Evolutionary conservation across 768 basidiomycete species (phyloP), one percentile per base, ranked within the genome.

Genomic region (Suillus luteus): DNA sequence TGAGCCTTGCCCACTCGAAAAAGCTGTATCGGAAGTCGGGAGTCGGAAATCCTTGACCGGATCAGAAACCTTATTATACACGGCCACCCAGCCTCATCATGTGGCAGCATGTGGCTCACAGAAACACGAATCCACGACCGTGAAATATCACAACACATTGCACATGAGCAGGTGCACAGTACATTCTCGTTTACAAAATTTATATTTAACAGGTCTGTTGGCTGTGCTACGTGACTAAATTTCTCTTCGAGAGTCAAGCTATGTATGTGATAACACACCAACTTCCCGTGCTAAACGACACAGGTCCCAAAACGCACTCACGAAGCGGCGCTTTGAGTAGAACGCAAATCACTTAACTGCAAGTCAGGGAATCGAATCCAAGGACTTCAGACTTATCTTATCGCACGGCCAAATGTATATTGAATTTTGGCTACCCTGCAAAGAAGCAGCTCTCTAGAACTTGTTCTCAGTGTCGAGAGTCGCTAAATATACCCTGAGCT

Each of bases 401-500:
- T 54, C 31, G 52, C 31, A 54, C 10, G 6, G 52, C 52, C 19
- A 33, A 54, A 33, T n/a, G 51, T 19, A 54, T 33, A 54, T 33
- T 54, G 52, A 10, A 54, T 54, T 33, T 10, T n/a, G 17, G 31
- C 8, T 10, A 57, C 37, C 15, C 14, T 57, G 9, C 35, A 40
- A 40, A 58, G 38, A 40, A 41, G 17, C 11, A 41, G 38, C 38
- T 58, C 17, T 41, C 46, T 48, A 48, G 22, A 48, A 27, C 24
- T 9, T 58, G 24, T 27, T 58, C 24, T 46, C 43, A 69, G 62
- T 27, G 58, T 64, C 19, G 43, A 66, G 43, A 24, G 69, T 66
- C 8, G 64, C 58, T 38, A 87, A 71, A 69, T 80, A 82, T 5
- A 69, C 69, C 58, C 81, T 79, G 43, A 91, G 75, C 68, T 85